Evolutionary conservation across 495 filamentous ascomycete species (phyloP), one percentile per base, ranked within the genome.

Genomic region (Apiosordaria backusii): DNA sequence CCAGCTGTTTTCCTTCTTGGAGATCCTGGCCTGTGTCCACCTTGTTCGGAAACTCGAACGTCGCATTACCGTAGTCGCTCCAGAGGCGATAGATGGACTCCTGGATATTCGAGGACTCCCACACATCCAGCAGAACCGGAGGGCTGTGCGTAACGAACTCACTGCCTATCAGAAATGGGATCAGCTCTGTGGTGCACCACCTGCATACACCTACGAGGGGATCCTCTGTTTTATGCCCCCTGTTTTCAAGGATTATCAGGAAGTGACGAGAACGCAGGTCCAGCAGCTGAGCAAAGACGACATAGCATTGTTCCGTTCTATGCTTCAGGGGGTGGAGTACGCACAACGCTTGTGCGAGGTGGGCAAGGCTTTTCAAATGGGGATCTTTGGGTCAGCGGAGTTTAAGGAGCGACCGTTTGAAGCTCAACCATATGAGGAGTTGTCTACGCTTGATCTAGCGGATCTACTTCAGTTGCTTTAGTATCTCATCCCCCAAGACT

Each of bases 381-480:
- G 2, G 22, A 53, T 62, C 22, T 61, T 61, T 61, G 29, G 26
- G 26, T 22, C n/a, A n/a, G 6, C 18, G 22, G 60, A 61, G 26
- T 50, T 61, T 61, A n/a, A n/a, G n/a, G n/a, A 61, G 60, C 29
- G 27, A 18, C 60, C 27, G 13, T 61, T 61, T 50, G 60, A 61
- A 61, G 58, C 5, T n/a, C 15, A 61, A 19, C 13, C 16, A 50
- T 50, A 50, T n/a, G 29, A 50, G 3, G 18, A n/a, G 26, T 16
- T 60, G 26, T 35, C 23, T 27, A 61, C 26, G 5, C 29, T 50
- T 45, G 21, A 21, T 40, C 27, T 61, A 22, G 27, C 26, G 6
- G 29, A 50, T n/a, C 60, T 61, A 61, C 60, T 61, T 61, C 24
- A 60, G n/a, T 21, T 60, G 16, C 58, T 60, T 60, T 29, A 60